phyloP scores from a whole-genome alignment of 2,329 filamentous ascomycete species.

The Ophiostoma tasmaniense region DNA sequence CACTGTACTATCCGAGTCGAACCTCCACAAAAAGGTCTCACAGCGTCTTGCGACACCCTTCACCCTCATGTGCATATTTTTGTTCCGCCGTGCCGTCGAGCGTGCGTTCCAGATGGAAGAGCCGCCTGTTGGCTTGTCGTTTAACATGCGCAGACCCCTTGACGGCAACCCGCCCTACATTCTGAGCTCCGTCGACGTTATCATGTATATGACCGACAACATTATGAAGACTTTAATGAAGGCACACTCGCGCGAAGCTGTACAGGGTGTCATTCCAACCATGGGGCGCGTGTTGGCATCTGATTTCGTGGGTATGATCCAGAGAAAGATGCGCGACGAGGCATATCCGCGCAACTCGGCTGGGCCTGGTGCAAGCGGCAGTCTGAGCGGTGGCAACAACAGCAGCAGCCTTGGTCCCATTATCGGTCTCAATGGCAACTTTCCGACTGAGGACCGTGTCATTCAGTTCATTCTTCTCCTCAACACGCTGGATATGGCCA shows the following conservation, averaged over 20 bases:
- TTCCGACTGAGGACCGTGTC: constrained; percentile 81
- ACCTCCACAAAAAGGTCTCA: constrained; percentile 69
- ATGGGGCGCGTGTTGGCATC: constrained; percentile 71
- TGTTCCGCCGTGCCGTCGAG: constrained; percentile 91
- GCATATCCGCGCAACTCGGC: constrained; percentile 66
- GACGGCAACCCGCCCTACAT: constrained; percentile 75
- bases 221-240: constrained; percentile 79
- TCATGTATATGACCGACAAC: constrained; percentile 98
- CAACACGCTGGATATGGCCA: constrained; percentile 89
- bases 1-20: constrained; percentile 66
- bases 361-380: constrained; percentile 37
- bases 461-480: constrained; percentile 85
- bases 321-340: constrained; percentile 95
- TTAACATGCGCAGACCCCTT: constrained; percentile 64
- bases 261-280: constrained; percentile 68
- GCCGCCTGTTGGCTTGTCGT: constrained; percentile 65
- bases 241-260: constrained; percentile 72
- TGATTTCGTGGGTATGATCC: constrained; percentile 94
- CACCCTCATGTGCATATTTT: constrained; percentile 89
- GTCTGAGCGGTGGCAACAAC: not conserved
- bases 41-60: constrained; percentile 71
- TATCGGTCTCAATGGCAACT: constrained; percentile 47
- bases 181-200: constrained; percentile 90
- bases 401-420: not conserved
- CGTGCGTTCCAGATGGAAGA: constrained; percentile 97